phyloP scores from a whole-genome alignment of 108 stramenopile species.

The Nitzschia sp. region DNA sequence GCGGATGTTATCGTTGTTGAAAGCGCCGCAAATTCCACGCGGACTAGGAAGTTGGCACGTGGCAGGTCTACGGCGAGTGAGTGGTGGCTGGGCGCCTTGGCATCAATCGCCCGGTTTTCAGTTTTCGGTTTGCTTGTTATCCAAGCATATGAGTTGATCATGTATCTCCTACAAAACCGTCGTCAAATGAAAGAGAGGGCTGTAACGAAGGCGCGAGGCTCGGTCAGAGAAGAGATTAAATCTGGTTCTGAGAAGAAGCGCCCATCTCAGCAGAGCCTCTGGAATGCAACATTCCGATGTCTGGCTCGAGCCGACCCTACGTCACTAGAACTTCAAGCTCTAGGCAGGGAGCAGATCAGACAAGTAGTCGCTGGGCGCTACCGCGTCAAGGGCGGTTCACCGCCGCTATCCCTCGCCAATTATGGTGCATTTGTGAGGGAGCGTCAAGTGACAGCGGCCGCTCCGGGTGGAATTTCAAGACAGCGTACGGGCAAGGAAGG shows the following conservation, averaged over 20 bases:
- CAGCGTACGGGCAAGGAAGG: slow-evolving; percentile 26
- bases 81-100: too few relatives aligned
- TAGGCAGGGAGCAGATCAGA: slow-evolving; percentile 77
- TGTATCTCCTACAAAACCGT: not conserved
- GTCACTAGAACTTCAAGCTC: slow-evolving; percentile 63
- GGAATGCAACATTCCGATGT: slow-evolving; percentile 70
- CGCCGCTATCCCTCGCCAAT: slow-evolving; percentile 55
- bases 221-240: not conserved
- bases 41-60: not conserved
- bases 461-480: slow-evolving; percentile 1
- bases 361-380: slow-evolving; percentile 67
- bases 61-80: not conserved
- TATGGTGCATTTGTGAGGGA: slow-evolving; percentile 61
- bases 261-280: slow-evolving; percentile 23
- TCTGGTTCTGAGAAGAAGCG: slow-evolving; percentile 12
- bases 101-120: not conserved
- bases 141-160: not conserved
- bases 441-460: slow-evolving; percentile 14
- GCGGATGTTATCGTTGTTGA: not conserved
- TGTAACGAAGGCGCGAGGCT: not conserved
- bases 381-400: slow-evolving; percentile 46
- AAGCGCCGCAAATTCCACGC: not conserved
- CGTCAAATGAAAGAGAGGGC: not conserved
- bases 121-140: not conserved
- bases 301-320: slow-evolving; percentile 76